phyloP scores from a whole-genome alignment of 345 rosid species.

The Passiflora organensis region DNA sequence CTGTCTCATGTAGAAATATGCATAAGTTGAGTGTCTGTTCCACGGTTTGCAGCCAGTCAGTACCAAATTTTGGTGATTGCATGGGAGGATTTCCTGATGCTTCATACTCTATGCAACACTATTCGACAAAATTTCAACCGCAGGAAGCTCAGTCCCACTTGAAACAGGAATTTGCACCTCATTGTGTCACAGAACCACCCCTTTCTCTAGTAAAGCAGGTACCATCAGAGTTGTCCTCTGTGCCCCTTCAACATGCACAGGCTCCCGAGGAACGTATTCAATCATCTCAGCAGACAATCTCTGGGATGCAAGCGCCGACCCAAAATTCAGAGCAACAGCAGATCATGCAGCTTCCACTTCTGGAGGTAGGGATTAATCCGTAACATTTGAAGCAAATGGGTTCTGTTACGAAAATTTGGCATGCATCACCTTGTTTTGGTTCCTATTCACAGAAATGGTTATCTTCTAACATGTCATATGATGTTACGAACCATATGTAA shows the following conservation, averaged over 20 bases:
- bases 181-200: constrained; percentile 32
- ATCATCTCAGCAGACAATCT: constrained; percentile 31
- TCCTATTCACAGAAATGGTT: too few relatives aligned
- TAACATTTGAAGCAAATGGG: constrained; percentile 1
- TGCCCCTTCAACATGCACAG: constrained; percentile 27
- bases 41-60: constrained; percentile 36
- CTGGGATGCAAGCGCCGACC: constrained; percentile 37
- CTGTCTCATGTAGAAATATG: neutral
- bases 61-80: constrained; percentile 28
- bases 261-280: constrained; percentile 39
- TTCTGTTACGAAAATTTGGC: too few relatives aligned
- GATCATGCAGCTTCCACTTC: constrained; percentile 25
- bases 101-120: constrained; percentile 45
- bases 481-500: too few relatives aligned
- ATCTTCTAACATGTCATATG: too few relatives aligned
- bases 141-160: constrained; percentile 35
- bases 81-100: constrained; percentile 42
- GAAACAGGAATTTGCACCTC: constrained; percentile 34
- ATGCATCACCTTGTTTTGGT: too few relatives aligned
- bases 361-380: constrained; percentile 31
- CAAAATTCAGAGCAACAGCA: constrained; percentile 39
- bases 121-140: constrained; percentile 35
- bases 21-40: constrained; percentile 5
- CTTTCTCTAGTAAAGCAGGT: constrained; percentile 33
- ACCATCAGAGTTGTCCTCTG: constrained; percentile 28